Percentiles rank a stretch among this genome's conserved stretches.
phyloP scores from a whole-genome alignment of 768 basidiomycete genomes.

The Lentinula boryana region DNA sequence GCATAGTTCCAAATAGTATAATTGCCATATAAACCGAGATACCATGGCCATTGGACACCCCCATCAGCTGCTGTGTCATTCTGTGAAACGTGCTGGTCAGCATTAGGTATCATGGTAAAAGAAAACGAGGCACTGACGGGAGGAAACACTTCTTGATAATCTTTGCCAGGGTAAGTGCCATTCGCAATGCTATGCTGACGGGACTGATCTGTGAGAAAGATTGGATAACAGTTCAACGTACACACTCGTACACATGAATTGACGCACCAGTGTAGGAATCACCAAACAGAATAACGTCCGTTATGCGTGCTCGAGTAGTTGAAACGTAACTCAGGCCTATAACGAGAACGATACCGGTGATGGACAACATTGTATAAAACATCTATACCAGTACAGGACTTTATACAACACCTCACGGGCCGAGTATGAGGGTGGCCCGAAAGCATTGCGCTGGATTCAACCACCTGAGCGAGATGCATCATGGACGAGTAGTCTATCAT shows the following conservation, averaged over 20 bases:
- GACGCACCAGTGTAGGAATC: conserved; percentile 6
- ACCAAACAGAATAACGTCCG: conserved; percentile 7
- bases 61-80: conserved; percentile 16
- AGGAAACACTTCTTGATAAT: conserved; percentile 19
- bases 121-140: conserved; percentile 9
- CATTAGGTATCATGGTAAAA: neutral
- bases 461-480: neutral
- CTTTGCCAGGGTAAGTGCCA: conserved; percentile 16
- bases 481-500: neutral
- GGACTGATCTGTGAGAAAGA: conserved; percentile 13
- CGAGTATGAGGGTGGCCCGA: neutral
- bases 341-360: neutral
- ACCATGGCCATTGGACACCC: conserved; percentile 19
- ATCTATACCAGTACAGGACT: neutral
- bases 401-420: neutral
- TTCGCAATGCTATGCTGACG: conserved; percentile 17
- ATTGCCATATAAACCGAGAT: conserved; percentile 17
- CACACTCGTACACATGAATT: neutral
- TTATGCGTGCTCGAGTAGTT: neutral
- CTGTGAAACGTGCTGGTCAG: conserved; percentile 3
- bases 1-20: conserved; percentile 20
- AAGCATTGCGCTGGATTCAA: neutral
- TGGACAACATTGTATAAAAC: neutral
- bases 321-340: neutral
- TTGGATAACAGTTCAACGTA: neutral